A percentile compares a stretch with the other conserved stretches of the same genome.
phyloP scores from a whole-genome alignment of 2,329 filamentous ascomycete species.

The Davidsoniella virescens region DNA sequence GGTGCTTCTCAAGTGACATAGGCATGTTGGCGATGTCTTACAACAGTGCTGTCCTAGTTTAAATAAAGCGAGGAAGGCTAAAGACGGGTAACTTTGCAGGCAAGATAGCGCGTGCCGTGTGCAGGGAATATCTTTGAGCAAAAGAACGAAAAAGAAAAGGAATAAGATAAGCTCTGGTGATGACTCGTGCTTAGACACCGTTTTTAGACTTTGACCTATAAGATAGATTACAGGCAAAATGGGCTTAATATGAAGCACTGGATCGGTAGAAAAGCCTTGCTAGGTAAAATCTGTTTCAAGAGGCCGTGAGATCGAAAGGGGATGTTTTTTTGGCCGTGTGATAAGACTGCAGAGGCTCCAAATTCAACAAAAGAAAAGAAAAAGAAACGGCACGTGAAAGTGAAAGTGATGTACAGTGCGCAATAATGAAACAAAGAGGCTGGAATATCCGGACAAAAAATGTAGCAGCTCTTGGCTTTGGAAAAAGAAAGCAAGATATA shows the following conservation, averaged over 20 bases:
- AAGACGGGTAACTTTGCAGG: no score
- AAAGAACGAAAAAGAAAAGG: not conserved
- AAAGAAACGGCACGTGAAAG: not conserved
- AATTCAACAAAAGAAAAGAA: not conserved
- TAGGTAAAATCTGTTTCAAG: no score
- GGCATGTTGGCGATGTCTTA: constrained; percentile 30
- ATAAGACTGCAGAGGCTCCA: no score
- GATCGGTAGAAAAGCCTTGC: not conserved
- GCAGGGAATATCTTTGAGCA: no score
- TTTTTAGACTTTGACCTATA: no score
- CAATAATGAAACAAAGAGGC: not conserved
- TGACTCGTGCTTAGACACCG: no score
- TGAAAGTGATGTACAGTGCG: not conserved
- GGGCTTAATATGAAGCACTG: not conserved
- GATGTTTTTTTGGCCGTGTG: no score
- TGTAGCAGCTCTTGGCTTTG: not conserved
- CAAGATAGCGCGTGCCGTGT: no score
- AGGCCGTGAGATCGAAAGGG: no score
- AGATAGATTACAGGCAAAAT: not conserved
- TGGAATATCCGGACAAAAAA: not conserved
- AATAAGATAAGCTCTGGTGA: not conserved
- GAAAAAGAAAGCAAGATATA: no score
- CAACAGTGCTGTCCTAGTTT: no score
- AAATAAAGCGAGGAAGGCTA: no score
- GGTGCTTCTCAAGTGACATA: constrained; percentile 65